These are phyloP conservation scores for Fusarium hostae DNA, from an alignment of 2,329 filamentous ascomycete species.

Conservation along the genomic window DNA sequence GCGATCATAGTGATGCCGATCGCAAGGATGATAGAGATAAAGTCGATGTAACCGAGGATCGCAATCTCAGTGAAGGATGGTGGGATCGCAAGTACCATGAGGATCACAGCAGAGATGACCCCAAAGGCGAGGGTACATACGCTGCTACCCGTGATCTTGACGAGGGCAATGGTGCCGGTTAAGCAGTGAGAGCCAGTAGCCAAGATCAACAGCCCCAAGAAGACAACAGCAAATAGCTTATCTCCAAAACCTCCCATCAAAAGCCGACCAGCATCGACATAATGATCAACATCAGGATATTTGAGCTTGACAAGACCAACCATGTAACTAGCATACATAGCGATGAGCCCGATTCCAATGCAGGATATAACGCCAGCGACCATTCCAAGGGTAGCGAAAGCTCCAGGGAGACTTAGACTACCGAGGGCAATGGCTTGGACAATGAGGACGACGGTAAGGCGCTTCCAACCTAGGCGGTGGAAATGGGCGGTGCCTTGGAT, in stretches of 20 bases:
- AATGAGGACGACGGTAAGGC: constrained; percentile 63
- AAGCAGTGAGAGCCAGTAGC: constrained; percentile 77
- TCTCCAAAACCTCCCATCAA: constrained; percentile 69
- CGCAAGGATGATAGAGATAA: constrained; percentile 70
- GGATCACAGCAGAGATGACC: constrained; percentile 58
- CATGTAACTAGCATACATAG: constrained; percentile 60
- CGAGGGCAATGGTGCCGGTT: constrained; percentile 76
- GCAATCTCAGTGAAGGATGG: constrained; percentile 62
- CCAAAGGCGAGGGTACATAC: constrained; percentile 58
- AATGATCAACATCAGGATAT: constrained; percentile 68
- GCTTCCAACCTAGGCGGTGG: constrained; percentile 46
- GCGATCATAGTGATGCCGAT: constrained; percentile 74
- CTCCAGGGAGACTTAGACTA: constrained; percentile 60
- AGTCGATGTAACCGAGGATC: constrained; percentile 63
- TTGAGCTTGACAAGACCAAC: constrained; percentile 60
- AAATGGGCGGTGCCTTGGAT: constrained; percentile 60
- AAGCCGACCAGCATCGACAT: constrained; percentile 73
- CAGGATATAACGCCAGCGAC: constrained; percentile 56
- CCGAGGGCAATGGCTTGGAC: constrained; percentile 67
- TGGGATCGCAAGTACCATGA: constrained; percentile 58
- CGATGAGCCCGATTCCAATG: constrained; percentile 55
- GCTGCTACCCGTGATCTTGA: constrained; percentile 68
- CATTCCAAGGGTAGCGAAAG: constrained; percentile 66
- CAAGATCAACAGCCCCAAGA: constrained; percentile 72
- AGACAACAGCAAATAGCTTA: constrained; percentile 65